A percentile compares a stretch with the other conserved stretches of the same genome.
These are phyloP conservation scores for Hydnum rufescens DNA, from an alignment of 768 basidiomycete genomes.

Conservation along the genomic window DNA sequence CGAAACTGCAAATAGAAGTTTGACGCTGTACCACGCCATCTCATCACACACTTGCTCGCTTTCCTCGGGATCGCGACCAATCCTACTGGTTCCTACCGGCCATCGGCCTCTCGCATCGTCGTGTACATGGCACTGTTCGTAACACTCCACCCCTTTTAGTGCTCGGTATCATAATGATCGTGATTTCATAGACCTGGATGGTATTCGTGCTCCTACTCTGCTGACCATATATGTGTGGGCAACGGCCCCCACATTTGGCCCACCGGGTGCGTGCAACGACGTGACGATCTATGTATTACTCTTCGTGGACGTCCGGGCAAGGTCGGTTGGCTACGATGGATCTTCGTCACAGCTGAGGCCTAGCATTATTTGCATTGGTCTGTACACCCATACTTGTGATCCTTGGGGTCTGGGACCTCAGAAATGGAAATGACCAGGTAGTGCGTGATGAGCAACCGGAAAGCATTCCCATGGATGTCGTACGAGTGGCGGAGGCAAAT, in stretches of 20 bases:
- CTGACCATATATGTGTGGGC: constrained; percentile 5
- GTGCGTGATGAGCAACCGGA: no score
- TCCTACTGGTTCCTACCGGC: constrained; percentile 2
- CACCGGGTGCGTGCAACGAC: constrained; percentile 5
- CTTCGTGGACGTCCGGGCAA: constrained; percentile 4
- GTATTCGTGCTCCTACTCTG: background rate
- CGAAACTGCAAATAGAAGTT: background rate
- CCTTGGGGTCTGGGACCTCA: no score
- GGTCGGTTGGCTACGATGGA: constrained; percentile 4
- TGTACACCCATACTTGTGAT: background rate
- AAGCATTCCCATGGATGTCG: no score
- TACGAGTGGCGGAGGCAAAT: no score
- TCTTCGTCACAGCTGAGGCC: background rate
- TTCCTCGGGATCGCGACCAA: constrained; percentile 7
- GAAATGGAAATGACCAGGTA: no score
- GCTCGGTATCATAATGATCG: background rate
- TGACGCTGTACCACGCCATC: constrained; percentile 6
- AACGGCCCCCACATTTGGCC: constrained; percentile 5
- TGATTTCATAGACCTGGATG: background rate
- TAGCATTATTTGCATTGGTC: background rate
- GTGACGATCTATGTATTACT: constrained; percentile 4
- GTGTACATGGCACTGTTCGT: background rate
- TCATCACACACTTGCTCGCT: constrained; percentile 4
- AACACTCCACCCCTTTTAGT: background rate
- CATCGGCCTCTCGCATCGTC: background rate